These are phyloP conservation scores for Phaeophleospora eucalypticola DNA, from an alignment of 2,329 filamentous ascomycete genomes.

Conservation along the genomic window DNA sequence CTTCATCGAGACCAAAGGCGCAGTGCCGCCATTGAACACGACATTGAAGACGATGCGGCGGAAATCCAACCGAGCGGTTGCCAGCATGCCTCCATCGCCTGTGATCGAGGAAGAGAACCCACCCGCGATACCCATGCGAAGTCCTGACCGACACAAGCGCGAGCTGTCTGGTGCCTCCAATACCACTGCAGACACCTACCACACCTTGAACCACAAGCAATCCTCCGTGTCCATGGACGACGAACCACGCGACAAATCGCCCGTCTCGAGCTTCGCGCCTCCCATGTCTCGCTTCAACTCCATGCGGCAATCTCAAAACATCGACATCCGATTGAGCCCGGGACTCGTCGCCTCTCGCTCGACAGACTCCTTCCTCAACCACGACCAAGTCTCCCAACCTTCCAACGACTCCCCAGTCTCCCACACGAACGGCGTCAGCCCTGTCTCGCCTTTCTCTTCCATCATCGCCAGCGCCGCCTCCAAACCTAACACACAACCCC, in stretches of 20 bases:
- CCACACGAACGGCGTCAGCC: neutral
- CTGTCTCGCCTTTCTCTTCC: conserved; percentile 6
- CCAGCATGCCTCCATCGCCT: conserved; percentile 18
- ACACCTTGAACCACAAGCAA: conserved; percentile 11
- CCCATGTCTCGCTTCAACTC: neutral
- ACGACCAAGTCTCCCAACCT: neutral
- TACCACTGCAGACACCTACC: conserved; percentile 1
- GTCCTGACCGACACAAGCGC: conserved; percentile 17
- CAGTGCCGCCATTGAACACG: conserved; percentile 18
- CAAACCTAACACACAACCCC: neutral
- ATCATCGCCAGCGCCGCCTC: conserved; percentile 6
- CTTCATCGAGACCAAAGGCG: conserved; percentile 23
- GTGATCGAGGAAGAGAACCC: conserved; percentile 16
- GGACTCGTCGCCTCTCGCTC: neutral
- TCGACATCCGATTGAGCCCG: neutral
- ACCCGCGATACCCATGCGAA: conserved; percentile 15
- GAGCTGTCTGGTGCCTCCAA: conserved; percentile 5
- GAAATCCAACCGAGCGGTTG: conserved; percentile 6
- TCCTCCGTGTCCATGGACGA: conserved; percentile 15
- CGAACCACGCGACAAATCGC: conserved; percentile 13
- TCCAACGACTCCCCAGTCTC: neutral
- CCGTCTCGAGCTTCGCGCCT: conserved; percentile 10
- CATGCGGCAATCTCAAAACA: neutral
- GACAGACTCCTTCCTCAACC: neutral
- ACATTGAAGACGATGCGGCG: conserved; percentile 18